phyloP scores from a whole-genome alignment of 2,329 filamentous ascomycete species.

The Fusarium veterinarium region DNA sequence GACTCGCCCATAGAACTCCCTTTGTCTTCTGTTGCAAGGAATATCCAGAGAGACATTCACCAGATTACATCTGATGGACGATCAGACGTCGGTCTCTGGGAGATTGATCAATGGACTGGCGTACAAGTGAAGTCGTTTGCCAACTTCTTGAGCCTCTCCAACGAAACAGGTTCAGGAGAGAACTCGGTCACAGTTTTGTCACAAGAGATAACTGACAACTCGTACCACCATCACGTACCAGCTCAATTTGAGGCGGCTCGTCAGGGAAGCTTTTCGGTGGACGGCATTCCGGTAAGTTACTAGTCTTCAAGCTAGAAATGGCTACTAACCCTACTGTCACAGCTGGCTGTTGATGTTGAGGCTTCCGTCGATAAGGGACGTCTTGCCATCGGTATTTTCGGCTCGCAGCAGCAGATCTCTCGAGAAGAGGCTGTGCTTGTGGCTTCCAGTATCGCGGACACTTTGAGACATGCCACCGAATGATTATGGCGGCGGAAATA shows the following conservation, averaged over 20 bases:
- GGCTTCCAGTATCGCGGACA: conserved; percentile 41
- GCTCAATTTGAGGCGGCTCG: conserved; percentile 18
- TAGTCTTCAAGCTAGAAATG: no score
- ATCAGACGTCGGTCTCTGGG: conserved; percentile 72
- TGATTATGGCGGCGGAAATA: background rate
- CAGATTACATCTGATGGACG: conserved; percentile 63
- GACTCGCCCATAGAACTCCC: conserved; percentile 42
- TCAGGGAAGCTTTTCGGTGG: conserved; percentile 40
- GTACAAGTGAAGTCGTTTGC: conserved; percentile 77
- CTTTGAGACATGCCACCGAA: conserved; percentile 20
- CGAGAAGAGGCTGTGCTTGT: conserved; percentile 41
- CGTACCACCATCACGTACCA: background rate
- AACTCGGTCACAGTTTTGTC: conserved; percentile 12
- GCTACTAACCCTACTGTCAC: background rate
- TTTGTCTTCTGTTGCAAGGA: conserved; percentile 63
- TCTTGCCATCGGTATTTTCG: conserved; percentile 57
- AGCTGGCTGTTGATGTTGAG: conserved; percentile 57
- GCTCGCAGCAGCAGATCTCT: conserved; percentile 45
- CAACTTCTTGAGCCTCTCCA: conserved; percentile 77
- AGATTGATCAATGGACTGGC: conserved; percentile 81
- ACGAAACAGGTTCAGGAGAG: background rate
- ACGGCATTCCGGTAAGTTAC: conserved; percentile 47
- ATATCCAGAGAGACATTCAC: conserved; percentile 76
- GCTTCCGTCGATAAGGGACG: conserved; percentile 48
- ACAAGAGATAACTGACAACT: background rate